Percentiles rank a stretch among this genome's conserved stretches.
Conservation (phyloP, 495 filamentous ascomycete genomes). For the Podospora comata region DNA sequence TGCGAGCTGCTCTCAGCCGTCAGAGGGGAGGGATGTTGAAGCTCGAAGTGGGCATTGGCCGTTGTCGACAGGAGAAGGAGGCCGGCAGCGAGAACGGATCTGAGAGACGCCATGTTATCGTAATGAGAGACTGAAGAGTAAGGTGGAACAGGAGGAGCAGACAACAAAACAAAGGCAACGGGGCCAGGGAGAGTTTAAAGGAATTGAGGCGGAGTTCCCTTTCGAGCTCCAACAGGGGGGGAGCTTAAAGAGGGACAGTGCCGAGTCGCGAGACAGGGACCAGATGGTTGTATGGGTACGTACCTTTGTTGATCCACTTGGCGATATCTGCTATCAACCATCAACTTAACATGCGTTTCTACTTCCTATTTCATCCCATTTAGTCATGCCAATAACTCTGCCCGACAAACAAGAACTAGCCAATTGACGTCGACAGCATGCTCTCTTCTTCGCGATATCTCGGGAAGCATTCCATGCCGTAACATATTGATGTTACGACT, state of each 20-base stretch:
- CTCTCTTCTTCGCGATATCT: neutral
- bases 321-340: neutral
- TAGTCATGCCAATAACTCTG: neutral
- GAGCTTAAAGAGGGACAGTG: slow-evolving; percentile 2
- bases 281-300: neutral
- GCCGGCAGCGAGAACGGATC: slow-evolving; percentile 22
- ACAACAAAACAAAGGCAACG: neutral
- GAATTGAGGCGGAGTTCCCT: neutral
- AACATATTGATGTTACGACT: neutral
- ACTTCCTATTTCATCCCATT: neutral
- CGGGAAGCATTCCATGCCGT: neutral
- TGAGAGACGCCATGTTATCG: slow-evolving; percentile 31
- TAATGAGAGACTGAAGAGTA: neutral
- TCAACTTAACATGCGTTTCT: neutral
- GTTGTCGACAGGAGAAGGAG: slow-evolving; percentile 33
- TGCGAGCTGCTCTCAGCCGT: slow-evolving; percentile 43
- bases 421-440: neutral
- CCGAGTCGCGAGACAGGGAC: slow-evolving; percentile 19
- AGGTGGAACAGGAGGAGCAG: neutral
- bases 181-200: neutral
- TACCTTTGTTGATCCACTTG: neutral
- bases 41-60: slow-evolving; percentile 46
- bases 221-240: slow-evolving; percentile 2
- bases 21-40: slow-evolving; percentile 43
- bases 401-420: neutral